Percentiles rank a stretch among this genome's conserved stretches.
These are phyloP conservation scores for Ascosphaera aggregata DNA, from an alignment of 2,329 filamentous ascomycete species.

Conservation along the genomic window DNA sequence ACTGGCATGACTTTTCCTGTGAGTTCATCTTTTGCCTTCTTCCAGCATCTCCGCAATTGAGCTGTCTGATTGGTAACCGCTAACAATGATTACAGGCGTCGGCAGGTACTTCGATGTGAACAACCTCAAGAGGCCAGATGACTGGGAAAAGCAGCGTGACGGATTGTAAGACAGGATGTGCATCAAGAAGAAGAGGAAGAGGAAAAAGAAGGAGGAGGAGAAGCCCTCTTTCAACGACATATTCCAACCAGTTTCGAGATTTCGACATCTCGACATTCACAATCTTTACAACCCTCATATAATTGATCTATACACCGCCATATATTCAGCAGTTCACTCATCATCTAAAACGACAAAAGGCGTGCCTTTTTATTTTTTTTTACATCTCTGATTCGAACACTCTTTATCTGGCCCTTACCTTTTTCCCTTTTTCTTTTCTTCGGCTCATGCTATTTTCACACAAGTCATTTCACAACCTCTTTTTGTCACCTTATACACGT, in stretches of 20 bases:
- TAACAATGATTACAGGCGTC: slow-evolving; percentile 37
- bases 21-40: slow-evolving; percentile 19
- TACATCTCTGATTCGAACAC: not conserved
- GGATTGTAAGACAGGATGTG: too few relatives aligned
- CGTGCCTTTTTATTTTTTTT: not conserved
- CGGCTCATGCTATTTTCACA: too few relatives aligned
- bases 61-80: slow-evolving; percentile 1
- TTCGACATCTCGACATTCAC: too few relatives aligned
- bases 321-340: slow-evolving; percentile 1
- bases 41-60: not conserved
- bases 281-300: not conserved
- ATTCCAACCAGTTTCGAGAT: too few relatives aligned
- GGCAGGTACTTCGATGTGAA: slow-evolving; percentile 69
- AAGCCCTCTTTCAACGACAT: too few relatives aligned
- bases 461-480: too few relatives aligned
- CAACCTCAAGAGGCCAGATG: slow-evolving; percentile 56
- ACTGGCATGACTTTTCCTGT: slow-evolving; percentile 99
- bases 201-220: too few relatives aligned
- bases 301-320: slow-evolving; percentile 1
- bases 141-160: slow-evolving; percentile 38
- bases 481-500: too few relatives aligned
- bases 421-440: too few relatives aligned
- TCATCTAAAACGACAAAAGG: not conserved
- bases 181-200: too few relatives aligned
- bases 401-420: slow-evolving; percentile 1